Evolutionary conservation across 2,329 filamentous ascomycete species (phyloP), one percentile per base, ranked within the genome.

Genomic region (Thielaviopsis punctulata): DNA sequence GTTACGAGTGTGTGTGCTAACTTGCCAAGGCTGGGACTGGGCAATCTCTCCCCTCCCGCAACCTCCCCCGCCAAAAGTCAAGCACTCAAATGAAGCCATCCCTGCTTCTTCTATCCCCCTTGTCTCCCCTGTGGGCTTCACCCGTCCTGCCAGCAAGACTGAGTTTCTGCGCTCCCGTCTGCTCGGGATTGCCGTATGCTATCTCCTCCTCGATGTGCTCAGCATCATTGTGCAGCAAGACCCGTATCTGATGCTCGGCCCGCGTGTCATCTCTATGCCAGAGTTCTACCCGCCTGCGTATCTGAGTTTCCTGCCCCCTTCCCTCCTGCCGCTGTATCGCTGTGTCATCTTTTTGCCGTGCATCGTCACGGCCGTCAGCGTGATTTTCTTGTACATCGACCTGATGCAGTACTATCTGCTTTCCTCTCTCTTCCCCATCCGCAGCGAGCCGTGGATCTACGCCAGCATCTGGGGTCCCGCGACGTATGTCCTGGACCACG

Each of bases 231-330:
- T 82, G 58, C 46, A 55, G 45, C 75, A 77, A 51, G 90, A 96
- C 60, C 80, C 83, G 0, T 94, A 90, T 67, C 94, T 89, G 65
- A 60, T 79, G 54, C 61, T 76, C 22, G 73, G 77, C 1, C 65
- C 67, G 1, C 61, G 66, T 3, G 53, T 25, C 15, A 19, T 44
- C 27, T 27, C 46, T 2, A 22, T 50, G 6, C 53, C 53, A 7
- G 49, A 52, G 9, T 46, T 49, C 12, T 66, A 69, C 51, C 60
- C 63, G 54, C 64, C 80, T 55, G 50, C 68, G 61, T 58, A 73
- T 64, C 61, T 75, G 53, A 24, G 61, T 61, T 54, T 54, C 9
- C 58, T 75, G 2, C 70, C 73, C 6, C 63, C 67, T 0, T 56
- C 69, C 48, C 53, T 76, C 1, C 65, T 82, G 24, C 69, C 69